phyloP scores from a whole-genome alignment of 202 grass and related monocot species.

The Miscanthus sacchariflorus region DNA sequence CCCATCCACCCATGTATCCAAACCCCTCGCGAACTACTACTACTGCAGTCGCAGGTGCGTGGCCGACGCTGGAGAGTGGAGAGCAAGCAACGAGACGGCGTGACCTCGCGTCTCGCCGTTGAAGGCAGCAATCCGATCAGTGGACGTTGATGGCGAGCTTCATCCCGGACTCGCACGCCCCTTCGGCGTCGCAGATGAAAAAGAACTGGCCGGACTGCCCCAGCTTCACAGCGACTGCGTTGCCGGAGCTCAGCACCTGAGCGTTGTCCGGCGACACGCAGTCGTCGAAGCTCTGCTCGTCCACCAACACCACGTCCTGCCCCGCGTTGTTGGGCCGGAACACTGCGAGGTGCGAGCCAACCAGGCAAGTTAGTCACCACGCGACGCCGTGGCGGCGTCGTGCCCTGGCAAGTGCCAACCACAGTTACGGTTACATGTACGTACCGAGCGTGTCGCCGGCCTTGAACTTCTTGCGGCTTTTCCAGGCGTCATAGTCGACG shows the following conservation, averaged over 20 bases:
- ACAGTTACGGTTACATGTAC: not conserved
- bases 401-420: not conserved
- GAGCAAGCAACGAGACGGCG: not conserved
- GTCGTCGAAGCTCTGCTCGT: slow-evolving; percentile 7
- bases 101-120: no score
- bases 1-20: no score
- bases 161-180: slow-evolving; percentile 37
- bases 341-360: slow-evolving; percentile 8
- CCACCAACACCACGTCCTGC: slow-evolving; percentile 47
- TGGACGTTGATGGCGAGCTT: slow-evolving; percentile 47
- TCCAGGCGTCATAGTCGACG: slow-evolving; percentile 41
- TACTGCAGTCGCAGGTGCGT: no score
- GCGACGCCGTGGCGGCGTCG: no score
- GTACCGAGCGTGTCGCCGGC: slow-evolving; percentile 56
- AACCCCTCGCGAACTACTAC: no score
- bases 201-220: not conserved
- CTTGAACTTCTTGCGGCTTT: slow-evolving; percentile 44
- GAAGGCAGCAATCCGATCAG: not conserved
- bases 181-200: slow-evolving; percentile 49
- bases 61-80: not conserved
- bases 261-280: slow-evolving; percentile 9
- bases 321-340: slow-evolving; percentile 22
- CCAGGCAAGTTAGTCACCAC: not conserved
- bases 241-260: slow-evolving; percentile 2
- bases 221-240: not conserved